Conservation (phyloP, 139 green algal species). For the Asterochloris sp. region DNA sequence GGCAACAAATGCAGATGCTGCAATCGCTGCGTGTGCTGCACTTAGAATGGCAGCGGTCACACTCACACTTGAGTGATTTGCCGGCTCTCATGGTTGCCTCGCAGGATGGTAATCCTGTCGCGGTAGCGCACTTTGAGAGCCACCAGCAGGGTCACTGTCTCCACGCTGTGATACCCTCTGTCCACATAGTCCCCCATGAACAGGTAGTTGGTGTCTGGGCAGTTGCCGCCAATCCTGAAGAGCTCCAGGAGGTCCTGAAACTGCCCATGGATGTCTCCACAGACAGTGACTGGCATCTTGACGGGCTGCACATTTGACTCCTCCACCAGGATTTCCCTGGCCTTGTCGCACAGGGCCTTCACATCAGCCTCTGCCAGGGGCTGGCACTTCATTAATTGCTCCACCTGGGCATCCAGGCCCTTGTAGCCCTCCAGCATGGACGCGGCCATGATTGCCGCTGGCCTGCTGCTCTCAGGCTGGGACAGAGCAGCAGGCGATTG, state of each 20-base stretch:
- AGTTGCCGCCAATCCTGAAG: conserved; percentile 91
- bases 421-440: conserved; percentile 28
- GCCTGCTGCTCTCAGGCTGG: no score
- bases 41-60: neutral
- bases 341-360: conserved; percentile 91
- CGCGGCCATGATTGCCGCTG: neutral
- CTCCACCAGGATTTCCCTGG: conserved; percentile 84
- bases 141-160: conserved; percentile 91
- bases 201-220: conserved; percentile 98
- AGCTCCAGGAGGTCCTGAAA: conserved; percentile 97
- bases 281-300: conserved; percentile 92
- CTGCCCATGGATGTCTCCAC: conserved; percentile 98
- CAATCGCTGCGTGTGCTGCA: no score
- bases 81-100: conserved; percentile 97
- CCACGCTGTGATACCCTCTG: conserved; percentile 95
- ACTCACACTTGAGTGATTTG: conserved; percentile 97
- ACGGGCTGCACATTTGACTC: conserved; percentile 97
- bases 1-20: no score
- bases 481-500: no score
- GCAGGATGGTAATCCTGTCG: conserved; percentile 95
- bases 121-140: conserved; percentile 90
- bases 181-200: conserved; percentile 99
- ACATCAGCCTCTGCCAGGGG: conserved; percentile 87
- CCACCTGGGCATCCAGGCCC: conserved; percentile 79
- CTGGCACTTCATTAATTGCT: conserved; percentile 87